Evolutionary conservation across 371 early-diverging fungal genomes (phyloP), one percentile per base, ranked within the genome.

Genomic region (Rhizopus sp.): DNA sequence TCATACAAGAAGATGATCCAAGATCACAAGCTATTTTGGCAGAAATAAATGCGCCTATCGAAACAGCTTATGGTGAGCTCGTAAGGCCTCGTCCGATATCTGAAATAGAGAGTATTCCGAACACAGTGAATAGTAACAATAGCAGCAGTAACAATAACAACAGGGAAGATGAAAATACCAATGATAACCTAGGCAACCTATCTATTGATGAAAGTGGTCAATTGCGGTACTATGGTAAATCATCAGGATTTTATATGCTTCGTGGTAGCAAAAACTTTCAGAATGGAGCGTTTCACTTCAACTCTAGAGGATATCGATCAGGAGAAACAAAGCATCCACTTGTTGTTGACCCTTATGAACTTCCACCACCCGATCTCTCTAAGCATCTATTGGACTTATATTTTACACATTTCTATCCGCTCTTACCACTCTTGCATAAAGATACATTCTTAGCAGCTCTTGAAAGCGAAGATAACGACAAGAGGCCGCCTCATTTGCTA

Each of bases 381-480:
- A 72, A 82, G 8, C 87, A 88, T 63, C 68, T 92, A 12, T 59
- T 92, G n/a, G 84, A 85, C 5, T 59, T 84, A 16, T 92, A 84
- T 67, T 92, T 90, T 60, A 62, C 59, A 5, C 79, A 81, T 56
- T 77, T 88, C 33, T 85, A 92, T 64, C 87, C 89, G 0, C 66
- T 85, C 33, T 67, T 89, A 45, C 89, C 91, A 1, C 53, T 89
- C 13, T 62, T 89, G 17, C 89, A 90, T 70, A 83, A 86, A 51
- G 70, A 77, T 7, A 72, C 84, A 3, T 92, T 92, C 65, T 62
- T 87, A 63, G 67, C 62, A 33, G 50, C 78, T 9, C 41, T 75
- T n/a, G 29, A 46, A 23, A 54, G 63, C 8, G 62, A 68, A 48
- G 50, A 59, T 39, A 47, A 6, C 41, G 40, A 23, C 17, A 41